Evolutionary conservation across 768 basidiomycete species (phyloP).

Genomic region (Arthromyces matolae): DNA sequence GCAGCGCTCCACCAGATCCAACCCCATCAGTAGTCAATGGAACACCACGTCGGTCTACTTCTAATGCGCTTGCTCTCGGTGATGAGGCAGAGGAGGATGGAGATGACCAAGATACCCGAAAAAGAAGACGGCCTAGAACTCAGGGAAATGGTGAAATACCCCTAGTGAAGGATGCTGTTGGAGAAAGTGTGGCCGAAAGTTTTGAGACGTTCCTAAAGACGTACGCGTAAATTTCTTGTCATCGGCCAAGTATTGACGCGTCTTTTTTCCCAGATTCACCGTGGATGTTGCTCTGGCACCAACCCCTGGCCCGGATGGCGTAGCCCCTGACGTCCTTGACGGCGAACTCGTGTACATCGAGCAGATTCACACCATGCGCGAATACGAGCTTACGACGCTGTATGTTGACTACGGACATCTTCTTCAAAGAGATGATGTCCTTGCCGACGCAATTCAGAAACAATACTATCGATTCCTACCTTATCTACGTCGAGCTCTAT

Average conservation of each 20-base stretch:
- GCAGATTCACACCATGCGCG: slow-evolving; percentile 93
- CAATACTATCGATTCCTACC: slow-evolving; percentile 98
- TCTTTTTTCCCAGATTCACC: slow-evolving; percentile 61
- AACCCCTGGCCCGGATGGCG: slow-evolving; percentile 77
- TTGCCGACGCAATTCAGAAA: slow-evolving; percentile 88
- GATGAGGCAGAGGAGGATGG: slow-evolving; percentile 47
- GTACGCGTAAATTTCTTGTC: slow-evolving; percentile 43
- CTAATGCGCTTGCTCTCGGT: slow-evolving; percentile 53
- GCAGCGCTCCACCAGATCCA: slow-evolving; percentile 43
- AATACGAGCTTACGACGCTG: slow-evolving; percentile 91
- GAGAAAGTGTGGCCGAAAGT: slow-evolving; percentile 89
- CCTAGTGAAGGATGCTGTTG: slow-evolving; percentile 88
- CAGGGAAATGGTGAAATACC: slow-evolving; percentile 68
- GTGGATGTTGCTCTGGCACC: slow-evolving; percentile 74
- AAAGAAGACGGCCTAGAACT: slow-evolving; percentile 45
- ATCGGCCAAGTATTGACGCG: slow-evolving; percentile 9
- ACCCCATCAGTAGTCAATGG: slow-evolving; percentile 29
- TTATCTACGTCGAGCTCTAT: slow-evolving; percentile 86
- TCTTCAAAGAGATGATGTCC: slow-evolving; percentile 84
- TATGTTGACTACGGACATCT: slow-evolving; percentile 95
- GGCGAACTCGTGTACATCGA: slow-evolving; percentile 81
- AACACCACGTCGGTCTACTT: slow-evolving; percentile 38
- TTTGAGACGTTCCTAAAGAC: slow-evolving; percentile 90
- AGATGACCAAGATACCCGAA: slow-evolving; percentile 33
- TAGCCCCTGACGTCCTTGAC: slow-evolving; percentile 48